A percentile compares a stretch with the other conserved stretches of the same genome.
Evolutionary conservation across 768 basidiomycete genomes (phyloP).

Genomic region (Leccinum arenicola): DNA sequence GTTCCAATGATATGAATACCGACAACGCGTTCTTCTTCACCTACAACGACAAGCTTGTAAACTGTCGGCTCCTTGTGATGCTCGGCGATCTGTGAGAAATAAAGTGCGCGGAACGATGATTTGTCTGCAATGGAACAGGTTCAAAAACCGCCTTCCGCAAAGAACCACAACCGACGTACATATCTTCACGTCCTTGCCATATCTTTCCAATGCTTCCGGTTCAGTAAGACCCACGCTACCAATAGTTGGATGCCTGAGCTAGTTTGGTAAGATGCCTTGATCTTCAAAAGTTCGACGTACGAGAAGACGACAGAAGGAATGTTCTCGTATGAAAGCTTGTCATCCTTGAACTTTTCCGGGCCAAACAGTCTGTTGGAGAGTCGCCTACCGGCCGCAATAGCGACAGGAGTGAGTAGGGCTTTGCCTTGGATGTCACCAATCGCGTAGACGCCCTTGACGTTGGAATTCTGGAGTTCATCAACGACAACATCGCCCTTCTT

Average conservation of each 20-base stretch:
- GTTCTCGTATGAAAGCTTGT: conserved; percentile 85
- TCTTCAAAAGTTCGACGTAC: conserved; percentile 46
- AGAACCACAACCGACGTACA: conserved; percentile 52
- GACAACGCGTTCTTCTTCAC: conserved; percentile 92
- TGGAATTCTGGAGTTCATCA: conserved; percentile 89
- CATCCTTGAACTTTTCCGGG: conserved; percentile 76
- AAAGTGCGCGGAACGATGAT: conserved; percentile 77
- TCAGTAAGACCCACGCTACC: conserved; percentile 96
- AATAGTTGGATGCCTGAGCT: conserved; percentile 82
- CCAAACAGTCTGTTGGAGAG: conserved; percentile 91
- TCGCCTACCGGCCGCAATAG: conserved; percentile 91
- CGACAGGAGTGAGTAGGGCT: conserved; percentile 91
- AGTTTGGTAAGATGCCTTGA: conserved; percentile 6
- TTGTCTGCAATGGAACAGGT: conserved; percentile 51
- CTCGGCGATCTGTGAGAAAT: conserved; percentile 89
- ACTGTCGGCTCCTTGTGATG: conserved; percentile 93
- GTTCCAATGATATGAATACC: conserved; percentile 90
- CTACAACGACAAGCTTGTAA: conserved; percentile 87
- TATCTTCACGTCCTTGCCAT: conserved; percentile 86
- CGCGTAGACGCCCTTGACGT: conserved; percentile 65
- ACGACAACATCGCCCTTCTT: conserved; percentile 82
- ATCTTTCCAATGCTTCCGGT: conserved; percentile 82
- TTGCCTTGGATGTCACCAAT: conserved; percentile 95
- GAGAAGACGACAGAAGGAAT: conserved; percentile 97
- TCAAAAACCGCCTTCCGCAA: background rate